Conservation (phyloP, 2,329 filamentous ascomycete species). For the Celoporthe dispersa region DNA sequence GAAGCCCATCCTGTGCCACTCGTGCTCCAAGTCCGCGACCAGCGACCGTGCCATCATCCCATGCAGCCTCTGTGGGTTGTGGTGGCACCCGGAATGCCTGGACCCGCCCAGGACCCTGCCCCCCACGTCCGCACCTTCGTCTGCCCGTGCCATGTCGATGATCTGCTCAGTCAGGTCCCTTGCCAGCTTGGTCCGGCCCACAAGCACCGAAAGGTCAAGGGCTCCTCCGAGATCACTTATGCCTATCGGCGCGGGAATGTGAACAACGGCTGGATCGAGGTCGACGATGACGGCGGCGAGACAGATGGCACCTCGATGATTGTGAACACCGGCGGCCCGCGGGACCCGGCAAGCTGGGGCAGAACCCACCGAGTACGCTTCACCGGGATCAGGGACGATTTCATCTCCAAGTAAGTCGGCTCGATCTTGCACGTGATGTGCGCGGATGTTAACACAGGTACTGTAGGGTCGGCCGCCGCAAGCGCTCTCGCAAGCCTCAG, state of each 20-base stretch:
- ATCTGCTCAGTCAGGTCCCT: constrained; percentile 67
- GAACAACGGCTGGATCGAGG: constrained; percentile 72
- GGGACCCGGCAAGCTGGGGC: constrained; percentile 23
- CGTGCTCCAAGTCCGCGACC: constrained; percentile 70
- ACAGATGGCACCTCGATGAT: constrained; percentile 31
- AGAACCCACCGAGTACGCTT: constrained; percentile 12
- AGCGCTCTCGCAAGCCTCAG: neutral
- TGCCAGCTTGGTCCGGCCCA: constrained; percentile 62
- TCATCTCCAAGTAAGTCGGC: constrained; percentile 23
- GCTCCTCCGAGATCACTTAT: constrained; percentile 55
- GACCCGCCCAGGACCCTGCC: constrained; percentile 82
- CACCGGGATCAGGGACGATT: constrained; percentile 25
- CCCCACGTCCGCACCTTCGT: constrained; percentile 77
- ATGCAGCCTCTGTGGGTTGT: constrained; percentile 80
- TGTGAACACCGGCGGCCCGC: constrained; percentile 42
- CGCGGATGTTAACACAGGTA: neutral
- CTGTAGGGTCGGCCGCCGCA: constrained; percentile 6
- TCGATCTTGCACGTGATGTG: neutral
- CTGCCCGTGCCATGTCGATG: constrained; percentile 85
- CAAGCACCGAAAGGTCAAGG: constrained; percentile 64
- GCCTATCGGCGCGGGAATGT: constrained; percentile 64
- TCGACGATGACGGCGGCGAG: constrained; percentile 47
- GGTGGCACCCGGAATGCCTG: constrained; percentile 93
- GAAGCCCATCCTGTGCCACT: constrained; percentile 76
- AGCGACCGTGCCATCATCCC: constrained; percentile 72